Conservation (phyloP, 2,329 filamentous ascomycete species). For the Periglandula ipomoeae region DNA sequence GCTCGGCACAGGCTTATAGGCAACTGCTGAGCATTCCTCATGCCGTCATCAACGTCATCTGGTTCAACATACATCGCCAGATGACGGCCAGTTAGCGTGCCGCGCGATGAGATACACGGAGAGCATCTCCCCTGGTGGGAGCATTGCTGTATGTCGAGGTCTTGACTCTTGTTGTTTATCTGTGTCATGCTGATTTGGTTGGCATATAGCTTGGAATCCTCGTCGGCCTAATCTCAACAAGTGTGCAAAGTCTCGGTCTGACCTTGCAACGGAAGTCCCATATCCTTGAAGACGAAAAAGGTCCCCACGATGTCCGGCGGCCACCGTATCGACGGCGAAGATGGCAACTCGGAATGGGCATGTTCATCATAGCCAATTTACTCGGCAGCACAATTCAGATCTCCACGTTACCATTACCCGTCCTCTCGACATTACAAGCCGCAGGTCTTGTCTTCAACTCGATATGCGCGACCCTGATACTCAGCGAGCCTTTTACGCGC, state of each 20-base stretch:
- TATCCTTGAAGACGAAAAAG: constrained; percentile 93
- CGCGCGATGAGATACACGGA: constrained; percentile 61
- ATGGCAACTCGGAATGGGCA: constrained; percentile 96
- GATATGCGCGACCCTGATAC: constrained; percentile 86
- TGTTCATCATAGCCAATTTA: constrained; percentile 93
- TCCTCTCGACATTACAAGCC: constrained; percentile 89
- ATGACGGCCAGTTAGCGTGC: constrained; percentile 34
- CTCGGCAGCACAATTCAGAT: constrained; percentile 96
- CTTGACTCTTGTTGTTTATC: neutral
- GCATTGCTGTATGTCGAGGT: constrained; percentile 54
- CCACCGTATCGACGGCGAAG: constrained; percentile 82
- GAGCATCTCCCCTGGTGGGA: constrained; percentile 69
- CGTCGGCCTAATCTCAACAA: constrained; percentile 87
- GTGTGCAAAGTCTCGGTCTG: constrained; percentile 87
- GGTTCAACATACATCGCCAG: constrained; percentile 22
- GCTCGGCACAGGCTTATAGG: neutral
- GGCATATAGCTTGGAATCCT: constrained; percentile 69
- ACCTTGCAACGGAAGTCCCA: constrained; percentile 97
- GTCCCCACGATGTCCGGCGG: constrained; percentile 64
- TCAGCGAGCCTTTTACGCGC: constrained; percentile 87
- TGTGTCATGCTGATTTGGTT: constrained; percentile 1
- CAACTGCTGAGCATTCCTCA: neutral
- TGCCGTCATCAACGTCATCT: constrained; percentile 3
- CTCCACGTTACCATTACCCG: constrained; percentile 85
- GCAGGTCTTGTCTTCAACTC: constrained; percentile 98